Percentiles rank a stretch among this genome's conserved stretches.
Evolutionary conservation across 345 rosid genomes (phyloP).

Genomic region (Heritiera fomes): DNA sequence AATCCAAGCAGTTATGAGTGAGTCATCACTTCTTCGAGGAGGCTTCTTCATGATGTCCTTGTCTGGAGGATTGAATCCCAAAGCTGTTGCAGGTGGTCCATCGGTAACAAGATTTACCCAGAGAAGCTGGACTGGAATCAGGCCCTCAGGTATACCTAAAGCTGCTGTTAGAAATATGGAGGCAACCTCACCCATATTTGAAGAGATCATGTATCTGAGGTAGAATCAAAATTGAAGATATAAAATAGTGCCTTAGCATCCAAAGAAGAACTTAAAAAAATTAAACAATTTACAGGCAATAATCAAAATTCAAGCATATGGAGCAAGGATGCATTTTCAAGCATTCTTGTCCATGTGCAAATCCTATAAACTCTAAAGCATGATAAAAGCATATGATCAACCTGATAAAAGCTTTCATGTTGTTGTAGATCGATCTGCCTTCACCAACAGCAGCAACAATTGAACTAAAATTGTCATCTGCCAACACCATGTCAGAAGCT

Average conservation of each 20-base stretch:
- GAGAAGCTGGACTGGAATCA: constrained; percentile 80
- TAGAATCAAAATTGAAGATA: neutral
- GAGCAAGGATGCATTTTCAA: neutral
- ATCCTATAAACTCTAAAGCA: neutral
- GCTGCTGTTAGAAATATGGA: constrained; percentile 78
- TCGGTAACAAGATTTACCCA: constrained; percentile 87
- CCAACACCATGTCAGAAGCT: constrained; percentile 82
- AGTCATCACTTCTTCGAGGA: constrained; percentile 70
- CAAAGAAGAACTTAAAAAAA: neutral
- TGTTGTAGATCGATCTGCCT: constrained; percentile 71
- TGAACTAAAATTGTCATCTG: constrained; percentile 75
- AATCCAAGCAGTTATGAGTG: constrained; percentile 66
- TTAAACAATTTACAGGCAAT: neutral
- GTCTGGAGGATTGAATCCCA: constrained; percentile 82
- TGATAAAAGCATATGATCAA: constrained; percentile 21
- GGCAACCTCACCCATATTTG: constrained; percentile 81
- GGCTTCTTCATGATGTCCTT: constrained; percentile 70
- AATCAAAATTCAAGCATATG: neutral
- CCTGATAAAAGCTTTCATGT: constrained; percentile 88
- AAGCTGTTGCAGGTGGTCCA: constrained; percentile 84
- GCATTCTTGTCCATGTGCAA: neutral
- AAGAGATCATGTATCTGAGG: constrained; percentile 80
- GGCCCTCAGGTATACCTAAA: constrained; percentile 73
- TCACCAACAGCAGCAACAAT: constrained; percentile 75
- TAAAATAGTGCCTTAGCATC: neutral